Evolutionary conservation across 345 rosid genomes (phyloP).

Genomic region (Hibiscus trionum): DNA sequence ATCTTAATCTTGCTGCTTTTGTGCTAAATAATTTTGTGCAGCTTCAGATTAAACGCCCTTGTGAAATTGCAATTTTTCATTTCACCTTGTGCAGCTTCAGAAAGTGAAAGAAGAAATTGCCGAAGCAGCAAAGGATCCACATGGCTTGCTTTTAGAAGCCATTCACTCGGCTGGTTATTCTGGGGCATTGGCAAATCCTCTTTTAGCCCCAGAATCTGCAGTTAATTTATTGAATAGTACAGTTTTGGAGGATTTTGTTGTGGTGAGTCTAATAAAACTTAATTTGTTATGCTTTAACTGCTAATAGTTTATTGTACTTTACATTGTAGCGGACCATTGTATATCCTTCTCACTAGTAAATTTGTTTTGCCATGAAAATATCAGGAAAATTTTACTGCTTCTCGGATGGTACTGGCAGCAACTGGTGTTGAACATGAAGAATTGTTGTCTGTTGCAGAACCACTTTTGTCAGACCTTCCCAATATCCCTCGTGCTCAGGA

Average conservation of each 20-base stretch:
- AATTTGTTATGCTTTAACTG: constrained; percentile 1
- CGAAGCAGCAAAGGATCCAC: constrained; percentile 64
- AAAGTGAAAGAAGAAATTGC: constrained; percentile 66
- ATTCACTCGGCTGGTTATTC: constrained; percentile 79
- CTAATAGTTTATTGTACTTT: background rate
- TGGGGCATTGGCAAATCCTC: constrained; percentile 85
- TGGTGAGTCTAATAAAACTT: constrained; percentile 37
- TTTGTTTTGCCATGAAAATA: constrained; percentile 15
- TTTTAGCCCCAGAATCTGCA: constrained; percentile 76
- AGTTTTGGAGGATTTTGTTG: constrained; percentile 65
- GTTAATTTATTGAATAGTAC: constrained; percentile 39
- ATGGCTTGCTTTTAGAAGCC: constrained; percentile 68
- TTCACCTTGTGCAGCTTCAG: constrained; percentile 41
- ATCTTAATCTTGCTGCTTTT: background rate
- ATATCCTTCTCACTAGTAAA: constrained; percentile 3
- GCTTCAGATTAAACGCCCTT: background rate
- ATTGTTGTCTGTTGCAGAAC: constrained; percentile 69
- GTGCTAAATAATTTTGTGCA: background rate
- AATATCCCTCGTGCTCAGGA: constrained; percentile 27
- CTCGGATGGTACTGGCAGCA: constrained; percentile 77
- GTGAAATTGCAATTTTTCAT: background rate
- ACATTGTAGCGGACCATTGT: background rate
- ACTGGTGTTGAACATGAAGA: constrained; percentile 54
- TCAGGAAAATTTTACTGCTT: constrained; percentile 74
- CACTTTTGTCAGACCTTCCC: constrained; percentile 26